Evolutionary conservation across 192 early-diverging fungal species (phyloP), one percentile per base, ranked within the genome.

Genomic region (Geranomyces michiganensis): DNA sequence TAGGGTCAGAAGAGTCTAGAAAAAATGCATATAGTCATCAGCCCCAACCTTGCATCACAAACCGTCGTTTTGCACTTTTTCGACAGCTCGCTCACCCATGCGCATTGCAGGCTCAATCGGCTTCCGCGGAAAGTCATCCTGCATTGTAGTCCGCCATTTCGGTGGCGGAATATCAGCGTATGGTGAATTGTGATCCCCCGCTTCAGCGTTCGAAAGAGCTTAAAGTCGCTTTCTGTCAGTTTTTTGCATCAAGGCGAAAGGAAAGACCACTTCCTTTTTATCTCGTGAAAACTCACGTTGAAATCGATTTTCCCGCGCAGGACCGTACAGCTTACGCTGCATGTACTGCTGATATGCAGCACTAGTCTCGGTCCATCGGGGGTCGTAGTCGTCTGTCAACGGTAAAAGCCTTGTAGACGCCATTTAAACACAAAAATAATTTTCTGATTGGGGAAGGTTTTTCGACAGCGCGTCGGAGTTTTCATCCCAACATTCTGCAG

Each of bases 271-370:
- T 41, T 3, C 36, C 3, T 41, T 7, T 41, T 41, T 41, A 3
- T n/a, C n/a, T n/a, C 46, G 46, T 9, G 51, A 53, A 4, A 3
- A 26, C 51, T 53, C 41, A 64, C 62, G 62, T 22, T 19, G n/a
- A 46, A 64, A 41, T 22, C 62, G 62, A 21, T 64, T 64, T 14
- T 64, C 62, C 41, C 62, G 62, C 2, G 32, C 33, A 8, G 32
- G 44, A 36, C 62, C 62, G 21, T 64, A 64, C 13, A 64, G 43
- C 19, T 64, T 41, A 3, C 62, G 62, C 43, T 64, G 41, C 62
- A 64, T 64, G 43, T 64, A 64, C 13, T 31, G 33, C 13, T 21
- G 33, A 29, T 64, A 36, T n/a, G 32, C 62, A n/a, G 41, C 62
- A 36, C 21, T 24, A 8, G n/a, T 13, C 15, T 64, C 62, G 19